Evolutionary conservation across 139 green algal species (phyloP), one percentile per base, ranked within the genome.

Genomic region (Closterium sp.): DNA sequence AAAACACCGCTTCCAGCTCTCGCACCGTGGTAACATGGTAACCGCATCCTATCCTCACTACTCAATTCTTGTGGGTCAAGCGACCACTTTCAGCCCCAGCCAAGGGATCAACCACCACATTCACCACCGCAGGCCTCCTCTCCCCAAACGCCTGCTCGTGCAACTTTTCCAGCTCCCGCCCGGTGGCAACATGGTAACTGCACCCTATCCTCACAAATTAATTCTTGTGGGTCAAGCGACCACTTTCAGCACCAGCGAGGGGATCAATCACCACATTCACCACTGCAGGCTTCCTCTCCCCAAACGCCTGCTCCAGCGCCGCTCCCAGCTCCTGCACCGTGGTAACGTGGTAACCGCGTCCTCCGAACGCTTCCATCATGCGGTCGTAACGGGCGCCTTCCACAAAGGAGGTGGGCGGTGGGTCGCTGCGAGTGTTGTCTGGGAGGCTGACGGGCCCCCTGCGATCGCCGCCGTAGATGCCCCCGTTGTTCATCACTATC

Each of bases 391-490:
- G 94, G 17, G 95, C 91, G 19, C 92, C 88, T 6, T 89, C 88
- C 22, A 97, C 97, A 94, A 98, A 98, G 24, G 92, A 95, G 9
- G 97, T 98, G 62, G 97, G 97, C 0, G 94, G 62, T 11, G 97
- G 96, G 95, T 98, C 97, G 1, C 29, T 11, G 0, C 28, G 88
- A 73, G 96, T 96, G n/a, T 94, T 93, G 0, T 30, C 95, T 0
- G 86, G 24, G 9, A 91, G 30, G 17, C 94, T 92, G 6, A n/a
- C 70, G 7, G 86, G 13, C 87, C 91, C 87, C 1, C 97, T 95
- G 9, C 97, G 91, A 92, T 98, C 97, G 9, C 97, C 97, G 4
- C 97, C 97, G 88, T 98, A 98, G 85, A 98, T 96, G 91, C 97
- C 97, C 34, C 93, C 94, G 89, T 98, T 98, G 96, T 98, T 98